Base-by-base conservation (phyloP, 257 asterid species). In the Misopates orontium region DNA sequence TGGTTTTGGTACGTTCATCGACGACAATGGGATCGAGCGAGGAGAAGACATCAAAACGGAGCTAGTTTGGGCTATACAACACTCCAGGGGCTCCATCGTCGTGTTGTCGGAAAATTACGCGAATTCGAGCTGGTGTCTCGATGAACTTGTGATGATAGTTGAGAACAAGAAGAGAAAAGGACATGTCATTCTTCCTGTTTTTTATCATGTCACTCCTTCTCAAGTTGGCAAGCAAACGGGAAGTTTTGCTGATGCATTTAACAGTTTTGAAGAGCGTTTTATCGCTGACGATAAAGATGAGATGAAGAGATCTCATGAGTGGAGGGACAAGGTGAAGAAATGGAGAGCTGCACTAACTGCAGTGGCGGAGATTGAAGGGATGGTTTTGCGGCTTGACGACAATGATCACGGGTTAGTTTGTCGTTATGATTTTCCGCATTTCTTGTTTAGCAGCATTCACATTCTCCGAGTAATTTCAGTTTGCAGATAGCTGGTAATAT, bases 101-200 rank as follows among this genome's bases (percentile, higher is more conserved):
- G 15, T 69, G 8, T 22, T 69, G 11, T 69, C 73, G 32, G 59
- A 49, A 48, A 54, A 48, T 13, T 69, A 69, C 23, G 73, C 56
- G 41, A 57, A 9, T 36, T 69, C 73, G 24, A 32, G 61, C 28
- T 69, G 66, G 72, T 67, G 72, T 57, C 72, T 67, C 42, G 72
- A 67, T 24, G 64, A 67, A 16, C 39, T 67, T 19, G 73, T 32
- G 18, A 17, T 58, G 73, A 60, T 69, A 44, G 52, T 69, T 54
- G 67, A 69, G 25, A 19, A 45, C 10, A 59, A 59, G 54, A 59
- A 54, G 41, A 69, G 16, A 8, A 55, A 51, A n/a, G 72, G 72
- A 0, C 1, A 67, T 56, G 47, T 36, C 11, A 36, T 36, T 36
- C 42, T 36, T 36, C 42, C 42, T 36, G 42, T 36, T 36, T 55